Base-by-base conservation (phyloP, 305 asterid species). In the Fraxinus angustifolia region DNA sequence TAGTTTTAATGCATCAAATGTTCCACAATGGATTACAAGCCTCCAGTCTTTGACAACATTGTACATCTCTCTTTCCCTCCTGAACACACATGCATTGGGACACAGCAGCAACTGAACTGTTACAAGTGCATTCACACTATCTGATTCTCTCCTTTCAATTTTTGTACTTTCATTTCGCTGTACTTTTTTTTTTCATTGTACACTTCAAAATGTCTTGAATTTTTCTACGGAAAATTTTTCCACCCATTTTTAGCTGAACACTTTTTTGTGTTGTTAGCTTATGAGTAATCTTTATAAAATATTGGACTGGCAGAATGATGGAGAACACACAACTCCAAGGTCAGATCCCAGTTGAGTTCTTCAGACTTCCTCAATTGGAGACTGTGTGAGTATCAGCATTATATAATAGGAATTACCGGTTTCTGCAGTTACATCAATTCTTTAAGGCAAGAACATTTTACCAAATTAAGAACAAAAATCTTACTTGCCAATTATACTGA, bases 21-120 rank as follows among this genome's bases (percentile, higher is more conserved):
- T 90, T 85, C 98, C 98, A 14, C 79, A 19, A 23, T 92, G 95
- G 93, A 79, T 92, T 88, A 82, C 90, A 70, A 86, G 86, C 77
- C 90, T 95, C 86, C 89, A 81, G 74, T 90, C 92, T 78, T 91
- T 95, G 92, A 95, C 93, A 80, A 95, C 98, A 84, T 38, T 95
- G 98, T 95, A 82, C 68, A 21, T 72, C 78, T 81, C 86, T 85
- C 86, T 82, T 82, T 79, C 90, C 85, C 89, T 75, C 83, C 38
- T 28, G 40, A 30, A 14, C 11, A 26, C 77, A 31, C 34, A 17
- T 12, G 26, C 34, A 67, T 12, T 8, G 2, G 34, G 35, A 3
- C 73, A 28, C 26, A 0, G 73, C 34, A 67, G 73, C 34, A 67
- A 67, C 35, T 12, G 73, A 67, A 67, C 38, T 28, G 17, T 11